phyloP scores from a whole-genome alignment of 164 flowering plant genomes.

The Cinnamomum micranthum region DNA sequence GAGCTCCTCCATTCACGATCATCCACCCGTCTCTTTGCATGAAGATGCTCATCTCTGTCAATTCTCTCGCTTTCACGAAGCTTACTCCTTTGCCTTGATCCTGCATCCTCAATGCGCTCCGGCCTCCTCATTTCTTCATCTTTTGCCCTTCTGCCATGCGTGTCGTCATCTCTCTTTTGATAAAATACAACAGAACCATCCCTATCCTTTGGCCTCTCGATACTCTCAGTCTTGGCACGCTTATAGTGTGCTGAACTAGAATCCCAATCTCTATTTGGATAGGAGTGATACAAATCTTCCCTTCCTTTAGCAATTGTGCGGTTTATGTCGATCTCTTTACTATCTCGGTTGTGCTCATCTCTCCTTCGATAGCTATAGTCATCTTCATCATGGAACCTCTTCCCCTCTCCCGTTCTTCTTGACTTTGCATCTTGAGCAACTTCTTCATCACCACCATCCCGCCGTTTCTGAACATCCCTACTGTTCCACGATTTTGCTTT shows the following conservation, averaged over 20 bases:
- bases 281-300: conserved; percentile 41
- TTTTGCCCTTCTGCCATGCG: conserved; percentile 49
- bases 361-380: conserved; percentile 44
- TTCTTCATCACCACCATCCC: conserved; percentile 69
- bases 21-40: conserved; percentile 58
- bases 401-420: conserved; percentile 29
- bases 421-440: conserved; percentile 55
- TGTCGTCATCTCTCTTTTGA: conserved; percentile 69
- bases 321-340: conserved; percentile 46
- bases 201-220: conserved; percentile 67
- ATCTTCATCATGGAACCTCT: conserved; percentile 44
- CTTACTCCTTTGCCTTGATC: conserved; percentile 55
- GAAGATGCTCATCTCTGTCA: conserved; percentile 60
- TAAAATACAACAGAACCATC: conserved; percentile 45
- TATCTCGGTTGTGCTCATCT: conserved; percentile 39
- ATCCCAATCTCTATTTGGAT: conserved; percentile 56
- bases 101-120: conserved; percentile 57
- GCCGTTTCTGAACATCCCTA: conserved; percentile 51
- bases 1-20: conserved; percentile 62
- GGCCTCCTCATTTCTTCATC: conserved; percentile 62
- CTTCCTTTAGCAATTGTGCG: conserved; percentile 42
- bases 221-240: conserved; percentile 42
- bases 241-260: conserved; percentile 29
- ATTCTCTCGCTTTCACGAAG: conserved; percentile 60
- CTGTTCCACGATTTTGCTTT: conserved; percentile 76